These are phyloP conservation scores for Fomitopsis serialis DNA, from an alignment of 768 basidiomycete genomes.

Conservation along the genomic window DNA sequence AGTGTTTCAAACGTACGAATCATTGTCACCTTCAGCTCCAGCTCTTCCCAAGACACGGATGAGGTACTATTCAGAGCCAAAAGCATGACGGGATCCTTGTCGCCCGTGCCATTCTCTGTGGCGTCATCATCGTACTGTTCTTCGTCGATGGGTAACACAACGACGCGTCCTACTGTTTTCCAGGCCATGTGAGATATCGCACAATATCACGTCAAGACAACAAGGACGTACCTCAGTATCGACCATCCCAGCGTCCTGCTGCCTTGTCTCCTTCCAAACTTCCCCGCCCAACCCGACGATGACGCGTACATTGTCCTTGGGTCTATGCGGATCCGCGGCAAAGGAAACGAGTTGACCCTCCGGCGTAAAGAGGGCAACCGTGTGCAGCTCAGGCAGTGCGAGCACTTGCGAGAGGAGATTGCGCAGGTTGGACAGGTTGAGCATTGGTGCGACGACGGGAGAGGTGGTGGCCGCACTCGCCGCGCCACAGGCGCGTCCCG, in stretches of 20 bases:
- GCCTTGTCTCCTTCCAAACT: slow-evolving; percentile 72
- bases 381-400: slow-evolving; percentile 57
- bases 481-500: too few species aligned
- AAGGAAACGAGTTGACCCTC: slow-evolving; percentile 71
- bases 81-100: slow-evolving; percentile 55
- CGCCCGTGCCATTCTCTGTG: slow-evolving; percentile 18
- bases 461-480: too few species aligned
- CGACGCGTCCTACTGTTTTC: slow-evolving; percentile 58
- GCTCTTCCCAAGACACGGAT: slow-evolving; percentile 58
- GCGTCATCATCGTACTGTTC: slow-evolving; percentile 7
- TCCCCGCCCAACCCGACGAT: slow-evolving; percentile 69
- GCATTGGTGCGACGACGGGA: slow-evolving; percentile 37
- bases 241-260: slow-evolving; percentile 62
- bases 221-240: slow-evolving; percentile 62
- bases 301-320: slow-evolving; percentile 73
- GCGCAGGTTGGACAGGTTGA: slow-evolving; percentile 65
- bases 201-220: neutral
- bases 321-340: slow-evolving; percentile 45
- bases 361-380: slow-evolving; percentile 65
- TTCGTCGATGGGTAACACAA: slow-evolving; percentile 54
- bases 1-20: neutral
- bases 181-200: neutral
- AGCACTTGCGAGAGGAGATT: slow-evolving; percentile 60
- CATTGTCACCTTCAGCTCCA: slow-evolving; percentile 52
- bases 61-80: slow-evolving; percentile 62